phyloP scores from a whole-genome alignment of 2,329 filamentous ascomycete species.

The Fusarium sp. region DNA sequence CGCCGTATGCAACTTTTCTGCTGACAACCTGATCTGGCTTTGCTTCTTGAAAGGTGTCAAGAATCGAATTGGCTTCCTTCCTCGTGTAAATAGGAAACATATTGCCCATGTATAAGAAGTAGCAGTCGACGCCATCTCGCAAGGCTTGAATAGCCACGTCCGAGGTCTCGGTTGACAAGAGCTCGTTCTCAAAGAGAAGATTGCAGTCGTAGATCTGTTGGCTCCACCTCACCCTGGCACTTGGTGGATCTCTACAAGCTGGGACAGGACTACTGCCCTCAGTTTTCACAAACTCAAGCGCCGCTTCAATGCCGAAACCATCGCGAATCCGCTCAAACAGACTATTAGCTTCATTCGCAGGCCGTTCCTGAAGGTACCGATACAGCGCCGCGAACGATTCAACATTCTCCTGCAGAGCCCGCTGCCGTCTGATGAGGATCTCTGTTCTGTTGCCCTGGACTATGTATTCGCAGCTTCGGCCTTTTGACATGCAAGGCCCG shows the following conservation, averaged over 20 bases:
- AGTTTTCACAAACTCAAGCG: neutral
- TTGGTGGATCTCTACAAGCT: accelerated
- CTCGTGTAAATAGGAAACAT: neutral
- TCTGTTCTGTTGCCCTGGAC: accelerated
- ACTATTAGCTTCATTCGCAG: neutral
- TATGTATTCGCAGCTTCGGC: neutral
- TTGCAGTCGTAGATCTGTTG: neutral
- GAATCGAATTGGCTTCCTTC: accelerated
- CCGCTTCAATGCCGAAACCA: accelerated
- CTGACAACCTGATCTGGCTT: accelerated
- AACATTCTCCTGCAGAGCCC: neutral
- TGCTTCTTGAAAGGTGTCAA: accelerated
- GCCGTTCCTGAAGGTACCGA: neutral
- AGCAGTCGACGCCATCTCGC: neutral
- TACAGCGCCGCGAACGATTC: neutral
- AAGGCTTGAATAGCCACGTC: neutral
- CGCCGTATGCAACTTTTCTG: neutral
- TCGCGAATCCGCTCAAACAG: neutral
- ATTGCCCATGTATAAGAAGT: neutral
- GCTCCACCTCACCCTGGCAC: accelerated
- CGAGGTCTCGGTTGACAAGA: accelerated
- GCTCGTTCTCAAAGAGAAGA: neutral
- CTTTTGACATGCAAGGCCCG: accelerated
- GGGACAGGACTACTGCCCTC: accelerated
- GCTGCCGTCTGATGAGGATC: accelerated